Evolutionary conservation across 805 yeast species (phyloP).

Genomic region (Huiozyma naganishii): DNA sequence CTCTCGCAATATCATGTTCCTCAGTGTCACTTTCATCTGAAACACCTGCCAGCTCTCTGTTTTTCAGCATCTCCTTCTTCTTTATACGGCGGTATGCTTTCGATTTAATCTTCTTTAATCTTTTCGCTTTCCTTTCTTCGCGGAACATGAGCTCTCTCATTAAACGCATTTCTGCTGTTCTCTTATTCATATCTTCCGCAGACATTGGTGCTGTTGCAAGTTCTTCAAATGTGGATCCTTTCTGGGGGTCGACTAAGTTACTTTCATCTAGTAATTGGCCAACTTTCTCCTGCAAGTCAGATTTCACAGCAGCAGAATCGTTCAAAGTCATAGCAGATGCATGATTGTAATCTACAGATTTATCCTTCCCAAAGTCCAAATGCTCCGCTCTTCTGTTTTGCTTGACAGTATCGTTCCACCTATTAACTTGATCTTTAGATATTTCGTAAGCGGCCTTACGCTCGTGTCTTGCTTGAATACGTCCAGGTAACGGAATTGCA

Average conservation of each 20-base stretch:
- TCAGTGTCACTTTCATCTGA: constrained; percentile 39
- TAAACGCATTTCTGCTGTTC: constrained; percentile 72
- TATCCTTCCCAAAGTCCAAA: constrained; percentile 29
- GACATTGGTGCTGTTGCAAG: constrained; percentile 72
- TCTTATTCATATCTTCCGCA: constrained; percentile 63
- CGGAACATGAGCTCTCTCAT: constrained; percentile 96
- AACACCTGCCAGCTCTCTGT: constrained; percentile 46
- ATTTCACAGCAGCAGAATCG: constrained; percentile 34
- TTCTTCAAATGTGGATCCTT: constrained; percentile 79
- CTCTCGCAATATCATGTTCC: constrained; percentile 66
- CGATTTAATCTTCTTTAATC: constrained; percentile 90
- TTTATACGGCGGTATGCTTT: constrained; percentile 78
- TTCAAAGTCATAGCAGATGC: constrained; percentile 44
- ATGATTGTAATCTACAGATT: constrained; percentile 28
- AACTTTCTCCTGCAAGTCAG: constrained; percentile 59
- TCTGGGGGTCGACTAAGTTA: constrained; percentile 56
- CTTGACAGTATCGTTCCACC: constrained; percentile 80
- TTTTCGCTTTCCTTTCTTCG: constrained; percentile 81
- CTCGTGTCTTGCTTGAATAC: constrained; percentile 77
- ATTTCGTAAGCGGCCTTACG: constrained; percentile 85
- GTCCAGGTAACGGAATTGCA: constrained; percentile 73
- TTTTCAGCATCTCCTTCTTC: constrained; percentile 70
- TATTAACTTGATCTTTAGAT: constrained; percentile 72
- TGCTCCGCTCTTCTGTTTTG: constrained; percentile 78
- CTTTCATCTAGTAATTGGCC: constrained; percentile 52